These are phyloP conservation scores for Ophiostoma ulmi DNA, from an alignment of 2,329 filamentous ascomycete genomes.

Conservation along the genomic window DNA sequence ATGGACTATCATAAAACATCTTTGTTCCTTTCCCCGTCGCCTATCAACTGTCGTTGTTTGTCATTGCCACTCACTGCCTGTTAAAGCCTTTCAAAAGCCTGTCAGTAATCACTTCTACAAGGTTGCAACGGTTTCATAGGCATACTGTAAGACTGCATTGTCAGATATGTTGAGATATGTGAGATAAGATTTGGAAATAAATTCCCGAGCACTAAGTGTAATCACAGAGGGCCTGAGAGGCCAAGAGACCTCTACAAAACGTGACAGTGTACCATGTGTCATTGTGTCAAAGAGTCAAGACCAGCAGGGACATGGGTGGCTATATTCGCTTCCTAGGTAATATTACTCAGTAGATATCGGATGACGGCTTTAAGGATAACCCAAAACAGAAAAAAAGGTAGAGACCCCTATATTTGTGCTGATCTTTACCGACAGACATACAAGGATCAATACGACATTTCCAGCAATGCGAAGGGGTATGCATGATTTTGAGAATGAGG, in stretches of 20 bases:
- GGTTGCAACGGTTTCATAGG: constrained; percentile 2
- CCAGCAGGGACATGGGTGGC: background rate
- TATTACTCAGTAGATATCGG: background rate
- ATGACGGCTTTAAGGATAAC: background rate
- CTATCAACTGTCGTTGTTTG: background rate
- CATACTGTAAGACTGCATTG: background rate
- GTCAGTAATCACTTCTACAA: constrained; percentile 1
- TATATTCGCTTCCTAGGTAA: background rate
- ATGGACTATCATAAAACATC: background rate
- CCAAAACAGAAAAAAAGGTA: too few species aligned
- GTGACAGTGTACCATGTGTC: constrained; percentile 6
- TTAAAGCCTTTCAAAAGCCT: background rate
- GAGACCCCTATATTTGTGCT: background rate
- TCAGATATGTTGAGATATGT: constrained; percentile 4
- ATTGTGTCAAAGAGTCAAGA: background rate
- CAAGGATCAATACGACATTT: background rate
- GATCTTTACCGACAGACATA: background rate
- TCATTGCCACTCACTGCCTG: background rate
- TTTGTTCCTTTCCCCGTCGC: background rate
- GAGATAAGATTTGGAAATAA: background rate
- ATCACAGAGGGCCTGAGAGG: background rate
- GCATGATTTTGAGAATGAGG: background rate
- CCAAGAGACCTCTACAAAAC: background rate
- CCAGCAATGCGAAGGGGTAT: background rate
- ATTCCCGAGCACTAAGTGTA: background rate